Conservation (phyloP, 2,329 filamentous ascomycete species). For the Diaporthe destruens region DNA sequence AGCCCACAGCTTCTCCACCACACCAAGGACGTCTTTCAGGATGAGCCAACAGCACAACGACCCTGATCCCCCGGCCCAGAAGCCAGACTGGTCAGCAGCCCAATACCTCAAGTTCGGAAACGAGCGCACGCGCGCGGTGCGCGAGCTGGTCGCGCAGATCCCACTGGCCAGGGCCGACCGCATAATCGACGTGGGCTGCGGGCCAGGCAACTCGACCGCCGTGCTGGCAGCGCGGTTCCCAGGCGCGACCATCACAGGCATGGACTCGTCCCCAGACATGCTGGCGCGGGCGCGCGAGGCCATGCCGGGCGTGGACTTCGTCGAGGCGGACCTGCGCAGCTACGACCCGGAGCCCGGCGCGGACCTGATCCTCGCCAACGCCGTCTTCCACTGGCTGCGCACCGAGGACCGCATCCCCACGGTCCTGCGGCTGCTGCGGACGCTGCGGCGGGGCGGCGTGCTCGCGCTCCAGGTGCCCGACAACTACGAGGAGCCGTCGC, state of each 20-base stretch:
- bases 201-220: constrained; percentile 69
- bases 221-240: constrained; percentile 63
- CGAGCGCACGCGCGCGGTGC: constrained; percentile 65
- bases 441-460: constrained; percentile 58
- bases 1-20: not conserved
- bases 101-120: constrained; percentile 69
- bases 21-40: constrained; percentile 11
- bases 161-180: constrained; percentile 54
- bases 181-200: constrained; percentile 71
- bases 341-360: constrained; percentile 51
- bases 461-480: constrained; percentile 66
- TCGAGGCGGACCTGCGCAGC: constrained; percentile 58
- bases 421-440: constrained; percentile 57
- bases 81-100: constrained; percentile 64
- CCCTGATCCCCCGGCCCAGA: not conserved
- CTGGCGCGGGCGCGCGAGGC: constrained; percentile 58
- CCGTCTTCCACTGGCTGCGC: constrained; percentile 70
- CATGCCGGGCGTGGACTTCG: constrained; percentile 59
- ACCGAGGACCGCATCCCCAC: constrained; percentile 56
- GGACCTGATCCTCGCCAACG: constrained; percentile 68
- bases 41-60: constrained; percentile 27
- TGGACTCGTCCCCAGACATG: constrained; percentile 70
- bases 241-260: constrained; percentile 58
- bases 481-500: constrained; percentile 63
- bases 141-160: constrained; percentile 65